A percentile compares a stretch with the other conserved stretches of the same genome.
These are phyloP conservation scores for Rhinocladiella similis DNA, from an alignment of 2,329 filamentous ascomycete genomes.

Conservation along the genomic window DNA sequence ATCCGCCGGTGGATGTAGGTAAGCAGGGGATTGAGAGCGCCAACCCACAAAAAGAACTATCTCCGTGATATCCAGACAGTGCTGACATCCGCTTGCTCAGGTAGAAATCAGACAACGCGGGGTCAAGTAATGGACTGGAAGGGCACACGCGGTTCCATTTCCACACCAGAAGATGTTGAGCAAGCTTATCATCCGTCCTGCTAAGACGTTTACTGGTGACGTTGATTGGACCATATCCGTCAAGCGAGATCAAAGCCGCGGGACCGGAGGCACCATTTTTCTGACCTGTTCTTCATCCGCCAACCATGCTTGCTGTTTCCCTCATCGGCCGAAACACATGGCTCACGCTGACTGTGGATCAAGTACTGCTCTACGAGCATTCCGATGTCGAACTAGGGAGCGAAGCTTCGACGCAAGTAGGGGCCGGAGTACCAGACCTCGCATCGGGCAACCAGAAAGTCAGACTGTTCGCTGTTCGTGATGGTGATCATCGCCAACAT, in stretches of 20 bases:
- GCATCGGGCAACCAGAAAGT: neutral
- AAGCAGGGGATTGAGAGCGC: neutral
- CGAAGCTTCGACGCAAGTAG: neutral
- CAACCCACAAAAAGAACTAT: neutral
- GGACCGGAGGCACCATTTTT: neutral
- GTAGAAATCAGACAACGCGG: neutral
- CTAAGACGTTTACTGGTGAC: no score
- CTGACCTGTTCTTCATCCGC: neutral
- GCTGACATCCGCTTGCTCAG: neutral
- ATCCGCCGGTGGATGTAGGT: neutral
- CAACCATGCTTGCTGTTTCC: neutral
- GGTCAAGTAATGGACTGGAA: neutral
- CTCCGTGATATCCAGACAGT: neutral
- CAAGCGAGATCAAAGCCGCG: no score
- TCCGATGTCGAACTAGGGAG: neutral
- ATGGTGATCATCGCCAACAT: neutral
- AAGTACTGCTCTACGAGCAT: neutral
- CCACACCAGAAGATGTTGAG: no score
- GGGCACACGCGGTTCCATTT: neutral
- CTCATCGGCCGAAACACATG: conserved; percentile 1
- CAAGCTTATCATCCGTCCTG: no score
- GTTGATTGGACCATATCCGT: no score
- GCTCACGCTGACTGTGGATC: neutral
- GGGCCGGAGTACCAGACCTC: neutral
- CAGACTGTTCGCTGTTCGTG: neutral